phyloP scores from a whole-genome alignment of 164 flowering plant genomes.

The Kalanchoe fedtschenkoi region DNA sequence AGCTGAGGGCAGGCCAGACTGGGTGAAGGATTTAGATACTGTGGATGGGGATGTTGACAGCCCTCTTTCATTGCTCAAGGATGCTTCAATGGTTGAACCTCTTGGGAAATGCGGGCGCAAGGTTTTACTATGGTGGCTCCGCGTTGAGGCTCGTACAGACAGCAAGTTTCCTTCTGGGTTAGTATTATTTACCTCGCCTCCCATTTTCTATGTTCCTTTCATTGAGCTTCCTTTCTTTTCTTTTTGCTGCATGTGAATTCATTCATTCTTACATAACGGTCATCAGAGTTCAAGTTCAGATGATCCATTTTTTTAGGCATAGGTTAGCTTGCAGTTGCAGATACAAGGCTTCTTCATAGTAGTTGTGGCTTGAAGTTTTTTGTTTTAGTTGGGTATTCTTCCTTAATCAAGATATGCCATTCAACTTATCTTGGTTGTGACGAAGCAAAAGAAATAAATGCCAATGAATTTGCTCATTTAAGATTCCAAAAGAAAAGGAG shows the following conservation, averaged over 20 bases:
- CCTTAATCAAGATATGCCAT: too few relatives aligned
- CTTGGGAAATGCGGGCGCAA: constrained; percentile 90
- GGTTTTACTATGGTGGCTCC: constrained; percentile 95
- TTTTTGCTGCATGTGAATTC: not conserved
- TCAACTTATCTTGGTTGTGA: too few relatives aligned
- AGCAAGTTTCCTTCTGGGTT: constrained; percentile 93
- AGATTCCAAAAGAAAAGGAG: not conserved
- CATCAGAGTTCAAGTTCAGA: not conserved
- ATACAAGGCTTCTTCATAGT: too few relatives aligned
- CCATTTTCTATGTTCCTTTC: not conserved
- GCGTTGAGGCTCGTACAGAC: constrained; percentile 91
- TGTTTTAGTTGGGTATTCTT: too few relatives aligned
- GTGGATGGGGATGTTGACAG: constrained; percentile 46
- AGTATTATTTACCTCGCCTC: constrained; percentile 16
- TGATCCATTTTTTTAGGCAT: too few relatives aligned
- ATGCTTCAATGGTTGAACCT: constrained; percentile 73
- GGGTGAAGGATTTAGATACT: constrained; percentile 60
- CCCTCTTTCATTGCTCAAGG: constrained; percentile 65
- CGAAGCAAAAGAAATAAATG: too few relatives aligned
- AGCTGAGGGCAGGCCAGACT: constrained; percentile 55
- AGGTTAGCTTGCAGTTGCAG: too few relatives aligned
- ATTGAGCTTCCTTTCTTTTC: not conserved
- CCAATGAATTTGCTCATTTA: not conserved
- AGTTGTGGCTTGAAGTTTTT: too few relatives aligned
- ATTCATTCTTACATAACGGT: not conserved